Base-by-base conservation (phyloP, 495 filamentous ascomycete species). In the Cenococcum geophilum region DNA sequence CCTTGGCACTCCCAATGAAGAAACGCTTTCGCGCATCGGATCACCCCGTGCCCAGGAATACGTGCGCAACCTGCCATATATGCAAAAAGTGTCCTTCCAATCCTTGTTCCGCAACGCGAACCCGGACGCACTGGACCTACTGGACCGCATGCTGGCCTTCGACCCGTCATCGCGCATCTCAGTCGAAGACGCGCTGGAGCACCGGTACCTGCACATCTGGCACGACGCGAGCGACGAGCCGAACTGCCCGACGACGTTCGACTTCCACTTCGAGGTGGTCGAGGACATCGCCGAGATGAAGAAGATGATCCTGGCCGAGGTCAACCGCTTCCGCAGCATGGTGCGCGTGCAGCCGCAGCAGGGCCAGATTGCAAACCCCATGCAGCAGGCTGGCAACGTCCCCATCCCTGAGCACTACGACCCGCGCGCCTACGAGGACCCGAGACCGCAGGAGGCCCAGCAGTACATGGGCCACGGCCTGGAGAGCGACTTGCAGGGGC, bases 161-260 rank as follows among this genome's bases (percentile, higher is more conserved):
- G 95, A 98, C 72, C 93, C 93, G 0, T 88, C 88, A 16, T 85
- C 84, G 25, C 89, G 93, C 68, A 89, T 98, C 76, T 87, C 86
- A 32, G 93, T 97, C 61, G 93, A 97, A 74, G 82, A 89, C 68
- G 93, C 93, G 10, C 81, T 98, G 53, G 91, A 97, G 77, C 93
- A 98, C 77, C 88, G 87, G 9, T 98, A 98, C 77, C 81, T 98
- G 62, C 80, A 89, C 68, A 97, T 97, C 79, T 98, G 93, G 93
- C 93, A 98, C 76, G 93, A 98, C 67, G 91, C 91, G 21, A 89
- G 86, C 12, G 95, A 97, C 74, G 93, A 98, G 80, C 93, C 95
- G 1, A 81, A 83, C 60, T 97, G 92, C 77, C 91, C 91, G 0
- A 86, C 84, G 6, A 89, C 92, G 36, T 98, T 98, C 77, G 91